Percentiles rank a stretch among this genome's conserved stretches.
Evolutionary conservation across 768 basidiomycete species (phyloP).

Genomic region (Thelephora aurantiotincta): DNA sequence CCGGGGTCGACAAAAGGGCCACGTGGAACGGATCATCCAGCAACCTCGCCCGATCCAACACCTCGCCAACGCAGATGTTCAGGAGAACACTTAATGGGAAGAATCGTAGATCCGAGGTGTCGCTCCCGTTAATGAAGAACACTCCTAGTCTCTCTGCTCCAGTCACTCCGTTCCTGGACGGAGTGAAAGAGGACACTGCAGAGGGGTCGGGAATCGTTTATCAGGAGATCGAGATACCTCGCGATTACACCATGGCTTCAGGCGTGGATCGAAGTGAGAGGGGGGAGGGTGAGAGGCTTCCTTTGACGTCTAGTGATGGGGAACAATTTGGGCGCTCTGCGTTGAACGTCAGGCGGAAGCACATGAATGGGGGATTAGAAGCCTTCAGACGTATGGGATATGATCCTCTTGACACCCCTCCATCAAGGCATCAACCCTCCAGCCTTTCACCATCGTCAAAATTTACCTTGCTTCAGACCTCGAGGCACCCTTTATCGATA

Average conservation of each 20-base stretch:
- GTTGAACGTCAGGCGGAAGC: slow-evolving; percentile 42
- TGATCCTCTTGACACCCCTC: slow-evolving; percentile 4
- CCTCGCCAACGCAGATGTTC: slow-evolving; percentile 28
- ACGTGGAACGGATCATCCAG: slow-evolving; percentile 67
- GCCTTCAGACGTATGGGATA: slow-evolving; percentile 22
- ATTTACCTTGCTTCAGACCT: slow-evolving; percentile 46
- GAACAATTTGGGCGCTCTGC: slow-evolving; percentile 48
- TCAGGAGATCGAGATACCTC: slow-evolving; percentile 2
- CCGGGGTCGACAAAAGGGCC: slow-evolving; percentile 32
- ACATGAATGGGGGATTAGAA: slow-evolving; percentile 34
- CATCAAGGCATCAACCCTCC: slow-evolving; percentile 7
- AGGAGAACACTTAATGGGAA: slow-evolving; percentile 21
- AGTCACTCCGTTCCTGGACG: slow-evolving; percentile 15
- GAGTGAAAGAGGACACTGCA: slow-evolving; percentile 21
- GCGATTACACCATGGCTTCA: neutral
- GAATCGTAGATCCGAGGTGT: slow-evolving; percentile 42
- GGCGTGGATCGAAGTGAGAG: slow-evolving; percentile 1
- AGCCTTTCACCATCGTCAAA: slow-evolving; percentile 29
- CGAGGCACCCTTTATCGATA: slow-evolving; percentile 53
- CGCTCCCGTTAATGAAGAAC: slow-evolving; percentile 24
- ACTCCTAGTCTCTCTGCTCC: slow-evolving; percentile 27
- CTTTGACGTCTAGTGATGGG: slow-evolving; percentile 12
- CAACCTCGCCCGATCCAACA: slow-evolving; percentile 31
- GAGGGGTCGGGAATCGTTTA: slow-evolving; percentile 22
- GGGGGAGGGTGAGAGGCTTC: neutral